Percentiles rank a stretch among this genome's conserved stretches.
Evolutionary conservation across 306 rosid genomes (phyloP).

Genomic region (Prunus armeniaca): DNA sequence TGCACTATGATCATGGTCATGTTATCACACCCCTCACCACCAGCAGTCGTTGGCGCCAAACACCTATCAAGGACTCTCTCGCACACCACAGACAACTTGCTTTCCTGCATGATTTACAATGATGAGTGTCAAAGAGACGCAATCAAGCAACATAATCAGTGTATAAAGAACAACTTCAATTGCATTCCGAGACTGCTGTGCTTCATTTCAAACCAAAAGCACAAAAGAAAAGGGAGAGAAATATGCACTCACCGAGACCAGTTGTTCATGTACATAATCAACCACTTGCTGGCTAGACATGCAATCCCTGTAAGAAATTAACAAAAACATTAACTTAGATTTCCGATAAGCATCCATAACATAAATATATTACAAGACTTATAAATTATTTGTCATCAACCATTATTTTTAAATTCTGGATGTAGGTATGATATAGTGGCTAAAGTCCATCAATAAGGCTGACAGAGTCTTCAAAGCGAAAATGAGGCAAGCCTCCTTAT

Average conservation of each 20-base stretch:
- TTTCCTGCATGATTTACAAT: conserved; percentile 54
- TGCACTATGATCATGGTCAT: conserved; percentile 97
- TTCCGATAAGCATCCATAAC: neutral
- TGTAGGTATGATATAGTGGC: neutral
- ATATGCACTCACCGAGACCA: conserved; percentile 46
- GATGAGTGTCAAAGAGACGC: conserved; percentile 8
- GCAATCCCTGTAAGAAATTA: conserved; percentile 81
- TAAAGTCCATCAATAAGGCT: neutral
- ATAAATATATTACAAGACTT: neutral
- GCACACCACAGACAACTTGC: conserved; percentile 67
- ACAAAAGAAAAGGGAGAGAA: neutral
- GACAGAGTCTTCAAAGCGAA: too few species aligned
- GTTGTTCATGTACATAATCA: conserved; percentile 71
- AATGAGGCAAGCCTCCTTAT: conserved; percentile 1
- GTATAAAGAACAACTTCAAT: neutral
- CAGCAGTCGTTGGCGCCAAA: conserved; percentile 82
- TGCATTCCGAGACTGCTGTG: neutral
- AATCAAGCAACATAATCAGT: neutral
- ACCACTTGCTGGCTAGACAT: conserved; percentile 94
- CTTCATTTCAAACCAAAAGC: neutral
- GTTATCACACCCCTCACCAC: conserved; percentile 94
- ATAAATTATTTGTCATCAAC: neutral
- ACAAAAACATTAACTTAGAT: conserved; percentile 14
- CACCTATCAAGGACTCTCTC: conserved; percentile 84
- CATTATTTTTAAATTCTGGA: neutral